Evolutionary conservation across 805 yeast genomes (phyloP).

Genomic region (Candida ovalis): DNA sequence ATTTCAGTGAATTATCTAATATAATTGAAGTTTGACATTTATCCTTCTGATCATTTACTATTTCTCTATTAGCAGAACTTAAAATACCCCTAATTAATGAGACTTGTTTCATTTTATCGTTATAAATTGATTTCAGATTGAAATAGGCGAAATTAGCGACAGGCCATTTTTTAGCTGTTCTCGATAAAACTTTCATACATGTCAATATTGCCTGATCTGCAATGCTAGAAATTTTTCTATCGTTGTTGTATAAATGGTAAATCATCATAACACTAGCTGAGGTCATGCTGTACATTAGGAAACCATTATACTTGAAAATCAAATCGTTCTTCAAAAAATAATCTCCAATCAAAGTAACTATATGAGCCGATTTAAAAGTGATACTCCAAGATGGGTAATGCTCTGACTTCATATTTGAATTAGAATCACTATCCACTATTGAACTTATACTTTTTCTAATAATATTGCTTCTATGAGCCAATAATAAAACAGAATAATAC

Average conservation of each 20-base stretch:
- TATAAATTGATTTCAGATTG: constrained; percentile 41
- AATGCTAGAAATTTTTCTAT: constrained; percentile 19
- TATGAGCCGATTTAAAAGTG: constrained; percentile 76
- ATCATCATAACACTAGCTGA: constrained; percentile 67
- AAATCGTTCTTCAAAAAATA: constrained; percentile 54
- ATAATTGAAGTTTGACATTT: background rate
- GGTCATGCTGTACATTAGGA: constrained; percentile 45
- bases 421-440: constrained; percentile 15
- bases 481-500: constrained; percentile 64
- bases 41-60: constrained; percentile 3
- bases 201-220: constrained; percentile 22
- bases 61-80: constrained; percentile 10
- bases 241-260: constrained; percentile 49
- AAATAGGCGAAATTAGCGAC: constrained; percentile 48
- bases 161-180: constrained; percentile 49
- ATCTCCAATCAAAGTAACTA: constrained; percentile 62
- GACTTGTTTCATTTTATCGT: constrained; percentile 29
- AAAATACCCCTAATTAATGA: constrained; percentile 20
- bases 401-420: constrained; percentile 36
- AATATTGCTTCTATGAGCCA: constrained; percentile 68
- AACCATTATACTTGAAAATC: constrained; percentile 33
- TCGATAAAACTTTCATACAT: constrained; percentile 31
- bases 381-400: constrained; percentile 71
- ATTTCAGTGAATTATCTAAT: constrained; percentile 8
- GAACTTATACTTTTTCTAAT: constrained; percentile 29